These are phyloP conservation scores for Polyporus tsugae DNA, from an alignment of 1,284 basidiomycete species.

Conservation along the genomic window DNA sequence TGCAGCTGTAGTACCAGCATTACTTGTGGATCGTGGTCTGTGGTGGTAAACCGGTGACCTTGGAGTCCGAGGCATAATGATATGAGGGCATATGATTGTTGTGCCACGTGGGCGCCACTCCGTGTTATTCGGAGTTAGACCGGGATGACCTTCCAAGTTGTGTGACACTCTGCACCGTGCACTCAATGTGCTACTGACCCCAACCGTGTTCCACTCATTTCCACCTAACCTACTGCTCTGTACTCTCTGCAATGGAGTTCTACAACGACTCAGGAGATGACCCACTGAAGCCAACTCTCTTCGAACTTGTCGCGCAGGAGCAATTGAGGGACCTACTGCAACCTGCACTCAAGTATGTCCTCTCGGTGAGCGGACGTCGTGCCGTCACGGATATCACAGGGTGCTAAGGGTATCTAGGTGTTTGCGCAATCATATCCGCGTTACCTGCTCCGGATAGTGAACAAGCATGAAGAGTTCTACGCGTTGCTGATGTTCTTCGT, in stretches of 20 bases:
- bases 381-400: not conserved
- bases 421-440: conserved; percentile 96
- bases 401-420: conserved; percentile 60
- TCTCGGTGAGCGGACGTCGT: conserved; percentile 69
- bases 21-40: too few relatives aligned
- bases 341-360: conserved; percentile 94
- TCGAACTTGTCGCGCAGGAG: conserved; percentile 96
- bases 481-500: conserved; percentile 88
- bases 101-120: conserved; percentile 4
- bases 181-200: not conserved
- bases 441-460: conserved; percentile 91
- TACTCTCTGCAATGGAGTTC: conserved; percentile 72
- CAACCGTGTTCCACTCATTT: too few relatives aligned
- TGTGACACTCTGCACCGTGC: not conserved
- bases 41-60: too few relatives aligned
- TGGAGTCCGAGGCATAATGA: not conserved
- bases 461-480: conserved; percentile 97
- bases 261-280: conserved; percentile 78
- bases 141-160: too few relatives aligned
- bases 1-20: not conserved
- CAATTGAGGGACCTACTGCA: conserved; percentile 93
- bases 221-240: not conserved
- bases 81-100: conserved; percentile 17
- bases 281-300: conserved; percentile 87
- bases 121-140: conserved; percentile 17